Conservation (phyloP, 164 flowering plant species). For the Magnolia changhungtana region DNA sequence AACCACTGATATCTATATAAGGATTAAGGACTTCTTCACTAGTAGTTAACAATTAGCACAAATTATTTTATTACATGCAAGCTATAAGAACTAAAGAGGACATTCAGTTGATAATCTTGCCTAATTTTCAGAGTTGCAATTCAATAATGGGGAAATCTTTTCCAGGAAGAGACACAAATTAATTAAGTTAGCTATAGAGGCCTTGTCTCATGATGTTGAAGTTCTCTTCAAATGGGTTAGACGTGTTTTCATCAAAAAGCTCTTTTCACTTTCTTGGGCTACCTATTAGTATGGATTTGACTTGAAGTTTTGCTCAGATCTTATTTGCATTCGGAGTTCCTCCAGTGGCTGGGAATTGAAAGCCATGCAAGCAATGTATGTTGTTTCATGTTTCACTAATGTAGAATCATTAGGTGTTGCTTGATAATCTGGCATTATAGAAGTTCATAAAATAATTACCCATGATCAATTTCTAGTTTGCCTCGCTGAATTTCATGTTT, state of each 20-base stretch:
- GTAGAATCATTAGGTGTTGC: not conserved
- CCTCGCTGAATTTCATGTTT: too few relatives aligned
- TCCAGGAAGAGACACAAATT: conserved; percentile 47
- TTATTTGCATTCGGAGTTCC: conserved; percentile 47
- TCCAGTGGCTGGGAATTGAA: conserved; percentile 46
- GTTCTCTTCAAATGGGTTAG: conserved; percentile 46
- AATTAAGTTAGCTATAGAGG: conserved; percentile 35
- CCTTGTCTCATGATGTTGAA: conserved; percentile 32
- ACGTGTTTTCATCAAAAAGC: not conserved
- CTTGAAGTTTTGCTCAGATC: conserved; percentile 38
- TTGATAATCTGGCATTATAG: not conserved
- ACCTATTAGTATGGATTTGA: conserved; percentile 12
- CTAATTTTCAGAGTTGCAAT: conserved; percentile 25
- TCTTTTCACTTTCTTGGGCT: conserved; percentile 11
- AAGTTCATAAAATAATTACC: not conserved
- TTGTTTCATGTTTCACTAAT: conserved; percentile 7
- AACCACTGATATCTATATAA: too few relatives aligned
- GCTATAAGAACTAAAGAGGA: not conserved
- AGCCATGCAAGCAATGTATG: conserved; percentile 34
- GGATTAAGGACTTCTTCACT: too few relatives aligned
- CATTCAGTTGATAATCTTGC: not conserved
- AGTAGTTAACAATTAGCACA: too few relatives aligned
- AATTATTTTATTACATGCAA: too few relatives aligned
- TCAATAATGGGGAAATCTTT: conserved; percentile 31
- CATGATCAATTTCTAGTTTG: not conserved